Base-by-base conservation (phyloP, 1,284 basidiomycete genomes). In the Sporisorium scitamineum region DNA sequence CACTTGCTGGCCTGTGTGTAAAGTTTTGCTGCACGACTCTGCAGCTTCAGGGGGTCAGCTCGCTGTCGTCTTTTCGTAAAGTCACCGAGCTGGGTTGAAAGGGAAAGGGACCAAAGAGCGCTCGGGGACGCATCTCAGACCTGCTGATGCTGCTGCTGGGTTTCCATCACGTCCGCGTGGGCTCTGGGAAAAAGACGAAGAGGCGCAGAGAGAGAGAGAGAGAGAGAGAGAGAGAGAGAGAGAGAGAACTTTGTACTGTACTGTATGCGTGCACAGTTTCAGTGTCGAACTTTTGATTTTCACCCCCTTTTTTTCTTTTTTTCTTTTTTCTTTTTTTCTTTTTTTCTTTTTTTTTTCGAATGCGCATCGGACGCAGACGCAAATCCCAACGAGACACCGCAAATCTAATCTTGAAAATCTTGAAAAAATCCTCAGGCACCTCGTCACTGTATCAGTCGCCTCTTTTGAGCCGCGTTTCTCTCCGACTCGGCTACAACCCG, bases 331-430 rank as follows among this genome's bases (percentile, higher is more conserved):
- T n/a, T n/a, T n/a, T n/a, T 45, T 47, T 22, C 26, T 24, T 8
- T 22, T 22, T 11, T 27, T 3, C 44, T 24, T 6, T 22, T 27
- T 26, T 47, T 42, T 47, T 47, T 47, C 20, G 20, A 47, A 27
- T 47, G 44, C 44, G 16, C 26, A 47, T 27, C 44, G 44, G 44
- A 47, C 44, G 22, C 44, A 47, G 27, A 47, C 44, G 44, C 44
- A 47, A 47, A 47, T 47, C 34, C 34, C 44, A 47, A 47, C 13
- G 44, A 47, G 44, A 47, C 24, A 47, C 24, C 3, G 44, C 44
- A 26, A 47, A 47, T 47, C 24, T 16, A 47, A 47, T 47, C 24
- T 16, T 27, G 24, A 47, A 47, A 27, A 16, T 47, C 14, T 14
- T 34, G 34, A 34, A 34, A 13, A 34, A 34, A 9, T 34, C 11